Evolutionary conservation across 192 early-diverging fungal genomes (phyloP), one percentile per base, ranked within the genome.

Genomic region (Jimgerdemannia lactiflua): DNA sequence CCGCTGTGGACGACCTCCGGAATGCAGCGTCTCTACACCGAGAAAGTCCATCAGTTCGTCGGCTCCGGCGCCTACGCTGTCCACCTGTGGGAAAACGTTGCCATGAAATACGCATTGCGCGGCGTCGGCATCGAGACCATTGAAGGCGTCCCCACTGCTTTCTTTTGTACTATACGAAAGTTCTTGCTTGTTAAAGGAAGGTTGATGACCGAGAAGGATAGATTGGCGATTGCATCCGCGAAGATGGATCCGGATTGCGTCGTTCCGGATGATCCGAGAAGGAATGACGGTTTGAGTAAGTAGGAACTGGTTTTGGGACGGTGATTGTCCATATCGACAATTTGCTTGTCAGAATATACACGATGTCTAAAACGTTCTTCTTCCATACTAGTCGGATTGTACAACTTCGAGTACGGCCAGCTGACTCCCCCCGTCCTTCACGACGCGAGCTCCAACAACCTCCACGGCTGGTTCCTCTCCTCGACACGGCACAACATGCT

Each of bases 21-120:
- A 8, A 39, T 68, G 67, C 29, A 39, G 19, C 29, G 40, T 4
- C 19, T 68, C 9, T 68, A 68, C 67, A 41, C 40, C 9, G 67
- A 20, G 29, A 68, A 68, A 9, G 14, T 14, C 6, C 49, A 59
- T 59, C 67, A 68, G 40, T 68, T 39, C 40, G 18, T 20, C 19
- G 19, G 40, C 6, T 20, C 19, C 9, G 29, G 67, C 40, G 40
- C 19, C 6, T 68, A 68, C 2, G 67, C 67, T 41, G 67, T 68
- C 0, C 67, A 68, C 19, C 67, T 68, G 19, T 68, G 67, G 67
- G 67, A 68, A 68, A 39, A 20, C 67, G 40, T 39, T 14, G 67
- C 67, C 67, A 68, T 39, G 19, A 41, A 68, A 68, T 41, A 41
- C 19, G 29, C 40, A 41, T 2, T 68, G 6, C 67, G 40, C 67